Evolutionary conservation across 306 rosid species (phyloP), one percentile per base, ranked within the genome.

Genomic region (Castanea crenata): DNA sequence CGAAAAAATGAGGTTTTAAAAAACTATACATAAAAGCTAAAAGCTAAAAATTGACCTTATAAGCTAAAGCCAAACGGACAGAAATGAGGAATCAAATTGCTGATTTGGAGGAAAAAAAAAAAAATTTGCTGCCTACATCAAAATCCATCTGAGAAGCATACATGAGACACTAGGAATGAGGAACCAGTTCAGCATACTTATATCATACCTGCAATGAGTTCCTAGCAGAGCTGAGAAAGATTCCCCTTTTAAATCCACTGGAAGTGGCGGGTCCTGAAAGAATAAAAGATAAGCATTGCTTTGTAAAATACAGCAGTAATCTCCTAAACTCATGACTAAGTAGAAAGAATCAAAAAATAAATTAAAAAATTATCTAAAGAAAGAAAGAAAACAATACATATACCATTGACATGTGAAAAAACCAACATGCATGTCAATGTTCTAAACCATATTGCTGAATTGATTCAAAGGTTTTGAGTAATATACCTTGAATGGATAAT

Each of bases 401-500:
- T n/a, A 12, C 7, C 54, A 35, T 78, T 63, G 65, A 55, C 70
- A 15, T 46, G 4, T 58, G 27, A 54, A 54, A 55, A 81, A 69
- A 49, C 54, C 65, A 82, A 69, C 34, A 55, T 63, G 35, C 55
- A 78, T 51, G 80, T 64, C 54, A 20, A 23, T 71, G 79, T 56
- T 75, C n/a, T 75, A 23, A 57, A 55, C 34, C 15, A 34, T 25
- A 27, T 32, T 69, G 29, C 76, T 67, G 69, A 65, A 32, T 78
- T 71, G 58, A 83, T 59, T 73, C 70, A 72, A 41, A 57, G 38
- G 78, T 81, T 46, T 23, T 49, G 16, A 75, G 70, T 58, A 56
- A 68, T 77, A 76, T 84, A 93, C 99, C 98, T 88, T 93, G 90
- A 91, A 95, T 51, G 94, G 91, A 84, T 95, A 95, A 79, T 80